Base-by-base conservation (phyloP, 148 eudicot species). In the Amaranthus hypochondriacus region DNA sequence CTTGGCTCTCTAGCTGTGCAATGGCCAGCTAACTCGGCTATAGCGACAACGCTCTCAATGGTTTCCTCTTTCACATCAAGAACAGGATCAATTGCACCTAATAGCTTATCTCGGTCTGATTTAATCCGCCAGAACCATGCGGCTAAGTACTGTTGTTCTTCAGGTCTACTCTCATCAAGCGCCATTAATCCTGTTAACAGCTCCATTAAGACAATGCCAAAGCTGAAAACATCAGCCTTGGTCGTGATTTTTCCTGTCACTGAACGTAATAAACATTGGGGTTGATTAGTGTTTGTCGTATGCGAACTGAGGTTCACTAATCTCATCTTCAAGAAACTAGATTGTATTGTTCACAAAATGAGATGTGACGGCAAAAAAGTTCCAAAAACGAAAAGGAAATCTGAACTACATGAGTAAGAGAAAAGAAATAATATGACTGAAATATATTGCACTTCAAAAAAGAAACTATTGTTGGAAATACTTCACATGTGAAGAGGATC, bases 211-310 rank as follows among this genome's bases (percentile, higher is more conserved):
- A 95, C 97, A 12, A 95, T 91, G 0, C 99, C 97, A 15, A 88
- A 95, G 79, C 99, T 95, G 90, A 92, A 95, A 44, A 95, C 96
- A 56, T 95, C 97, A 0, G 78, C 86, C 70, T 92, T 95, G 3
- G 97, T 95, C 18, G 99, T 95, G 80, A 95, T 87, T 80, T 95
- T 95, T 66, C 98, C 98, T 74, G 85, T 92, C 18, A 90, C 98
- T 95, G 96, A 62, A 86, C 14, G 50, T 70, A 66, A 56, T n/a
- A 73, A 43, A 47, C 42, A 39, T 3, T 50, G 9, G 15, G 60
- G 56, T 66, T 44, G 66, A 12, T 8, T 4, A 28, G 10, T 15
- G 63, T 44, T 60, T 28, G 39, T 28, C 39, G 0, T 28, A 28
- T 28, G 39, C 39, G 1, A 28, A 28, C 1, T 28, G 39, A 28